Evolutionary conservation across 768 basidiomycete species (phyloP), one percentile per base, ranked within the genome.

Genomic region (Galerina sulciceps): DNA sequence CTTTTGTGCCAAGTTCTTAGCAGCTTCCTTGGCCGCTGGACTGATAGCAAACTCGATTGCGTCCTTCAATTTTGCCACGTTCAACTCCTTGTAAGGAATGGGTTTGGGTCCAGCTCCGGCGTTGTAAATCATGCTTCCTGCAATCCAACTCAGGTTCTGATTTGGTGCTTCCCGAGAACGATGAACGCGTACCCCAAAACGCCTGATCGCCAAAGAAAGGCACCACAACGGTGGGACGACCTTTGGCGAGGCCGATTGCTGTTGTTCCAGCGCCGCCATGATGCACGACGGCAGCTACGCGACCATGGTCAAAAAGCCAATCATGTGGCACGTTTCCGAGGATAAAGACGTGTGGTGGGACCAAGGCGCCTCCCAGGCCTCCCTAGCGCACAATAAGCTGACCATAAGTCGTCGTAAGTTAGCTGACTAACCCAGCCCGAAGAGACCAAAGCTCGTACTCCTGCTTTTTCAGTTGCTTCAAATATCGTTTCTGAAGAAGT

Each of bases 241-340:
- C 85, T 59, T 85, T 83, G 3, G 81, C 72, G 6, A 89, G 71
- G 0, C 86, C 87, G 34, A 84, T 81, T 0, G 87, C 85, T 9
- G 85, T 87, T 0, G 87, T 89, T 0, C 87, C 87, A 8, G 87
- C 87, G 3, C 86, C 86, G 1, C 86, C 87, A 66, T 83, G 86
- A 67, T 87, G 86, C 8, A 85, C 82, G 1, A 89, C 85, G 0
- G 85, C 85, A 10, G 80, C 68, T 1, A 87, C 86, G 14, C 83
- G 76, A 0, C 72, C 75, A 1, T 84, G 68, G 35, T 79, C 79
- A 61, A 88, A 89, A 4, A 89, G 75, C 87, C 87, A 89, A 67
- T 89, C 87, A 66, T 88, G 86, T 0, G 87, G 87, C 6, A 87
- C 79, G 60, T 85, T 86, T 65, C 80, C 85, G n/a, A 87, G 76